Evolutionary conservation across 2,329 filamentous ascomycete species (phyloP).

Genomic region (Septoria petroselini): DNA sequence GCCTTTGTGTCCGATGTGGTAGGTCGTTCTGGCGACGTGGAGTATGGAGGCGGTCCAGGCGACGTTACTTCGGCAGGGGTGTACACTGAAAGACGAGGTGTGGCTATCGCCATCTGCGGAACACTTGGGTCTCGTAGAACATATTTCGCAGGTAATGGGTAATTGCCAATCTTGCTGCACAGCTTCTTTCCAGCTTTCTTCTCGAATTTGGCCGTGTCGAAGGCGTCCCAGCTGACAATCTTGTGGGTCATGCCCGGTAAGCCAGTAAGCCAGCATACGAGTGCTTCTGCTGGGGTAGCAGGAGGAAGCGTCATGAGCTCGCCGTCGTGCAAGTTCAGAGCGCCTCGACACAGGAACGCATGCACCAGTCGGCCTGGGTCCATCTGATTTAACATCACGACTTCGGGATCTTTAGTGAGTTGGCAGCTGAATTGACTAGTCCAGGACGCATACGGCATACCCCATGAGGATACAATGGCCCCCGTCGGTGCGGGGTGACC

Average conservation of each 20-base stretch:
- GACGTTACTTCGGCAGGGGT: slow-evolving; percentile 10
- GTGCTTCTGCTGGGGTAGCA: slow-evolving; percentile 15
- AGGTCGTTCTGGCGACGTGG: background rate
- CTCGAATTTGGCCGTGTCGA: slow-evolving; percentile 19
- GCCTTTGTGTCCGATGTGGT: background rate
- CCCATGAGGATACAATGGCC: slow-evolving; percentile 13
- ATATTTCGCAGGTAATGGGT: slow-evolving; percentile 21
- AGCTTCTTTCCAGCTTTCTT: slow-evolving; percentile 24
- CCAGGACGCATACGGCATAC: slow-evolving; percentile 19
- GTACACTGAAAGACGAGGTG: slow-evolving; percentile 1
- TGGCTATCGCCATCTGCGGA: background rate
- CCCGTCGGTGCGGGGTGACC: slow-evolving; percentile 17
- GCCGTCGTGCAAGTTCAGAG: slow-evolving; percentile 14
- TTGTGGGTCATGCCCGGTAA: slow-evolving; percentile 19
- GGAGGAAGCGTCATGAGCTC: slow-evolving; percentile 19
- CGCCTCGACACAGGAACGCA: slow-evolving; percentile 20
- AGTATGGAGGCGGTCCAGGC: slow-evolving; percentile 18
- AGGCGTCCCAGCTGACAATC: slow-evolving; percentile 19
- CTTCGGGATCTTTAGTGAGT: slow-evolving; percentile 15
- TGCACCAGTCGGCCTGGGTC: slow-evolving; percentile 23
- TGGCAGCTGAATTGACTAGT: slow-evolving; percentile 17
- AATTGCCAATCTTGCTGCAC: slow-evolving; percentile 17
- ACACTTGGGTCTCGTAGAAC: slow-evolving; percentile 14
- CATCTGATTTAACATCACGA: slow-evolving; percentile 18
- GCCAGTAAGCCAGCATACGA: slow-evolving; percentile 22